These are phyloP conservation scores for Fusarium oligoseptatum DNA, from an alignment of 2,329 filamentous ascomycete species.

Conservation along the genomic window DNA sequence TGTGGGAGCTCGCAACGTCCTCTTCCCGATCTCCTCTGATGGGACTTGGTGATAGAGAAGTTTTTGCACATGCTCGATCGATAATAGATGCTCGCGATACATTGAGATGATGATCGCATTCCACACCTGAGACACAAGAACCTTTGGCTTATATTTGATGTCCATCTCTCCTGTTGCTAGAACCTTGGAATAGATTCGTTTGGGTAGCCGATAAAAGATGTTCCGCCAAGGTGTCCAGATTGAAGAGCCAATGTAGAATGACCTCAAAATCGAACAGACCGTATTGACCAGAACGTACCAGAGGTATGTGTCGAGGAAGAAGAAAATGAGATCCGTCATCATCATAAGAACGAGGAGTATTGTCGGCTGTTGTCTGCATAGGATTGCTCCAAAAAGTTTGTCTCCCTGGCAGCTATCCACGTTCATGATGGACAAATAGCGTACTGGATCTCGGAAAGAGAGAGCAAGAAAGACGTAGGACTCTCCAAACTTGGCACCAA, in stretches of 20 bases:
- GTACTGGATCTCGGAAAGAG: background rate
- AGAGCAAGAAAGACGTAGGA: background rate
- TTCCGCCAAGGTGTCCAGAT: slow-evolving; percentile 2
- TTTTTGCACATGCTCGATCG: slow-evolving; percentile 1
- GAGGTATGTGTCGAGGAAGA: background rate
- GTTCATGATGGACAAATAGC: background rate
- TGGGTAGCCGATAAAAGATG: background rate
- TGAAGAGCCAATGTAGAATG: background rate
- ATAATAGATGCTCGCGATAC: slow-evolving; percentile 3
- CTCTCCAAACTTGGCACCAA: slow-evolving; percentile 4
- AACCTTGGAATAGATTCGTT: slow-evolving; percentile 1
- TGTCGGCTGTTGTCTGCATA: background rate
- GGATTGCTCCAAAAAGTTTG: background rate
- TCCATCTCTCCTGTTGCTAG: background rate
- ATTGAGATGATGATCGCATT: background rate
- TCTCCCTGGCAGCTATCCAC: background rate
- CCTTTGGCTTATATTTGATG: background rate
- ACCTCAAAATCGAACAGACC: background rate
- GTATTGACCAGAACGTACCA: slow-evolving; percentile 1
- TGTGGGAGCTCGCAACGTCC: background rate
- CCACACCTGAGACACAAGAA: background rate
- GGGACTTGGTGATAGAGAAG: background rate
- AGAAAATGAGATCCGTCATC: slow-evolving; percentile 1
- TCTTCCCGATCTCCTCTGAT: background rate
- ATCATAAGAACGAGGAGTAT: slow-evolving; percentile 1